phyloP scores from a whole-genome alignment of 257 asterid species.

The Jacaranda copaia region DNA sequence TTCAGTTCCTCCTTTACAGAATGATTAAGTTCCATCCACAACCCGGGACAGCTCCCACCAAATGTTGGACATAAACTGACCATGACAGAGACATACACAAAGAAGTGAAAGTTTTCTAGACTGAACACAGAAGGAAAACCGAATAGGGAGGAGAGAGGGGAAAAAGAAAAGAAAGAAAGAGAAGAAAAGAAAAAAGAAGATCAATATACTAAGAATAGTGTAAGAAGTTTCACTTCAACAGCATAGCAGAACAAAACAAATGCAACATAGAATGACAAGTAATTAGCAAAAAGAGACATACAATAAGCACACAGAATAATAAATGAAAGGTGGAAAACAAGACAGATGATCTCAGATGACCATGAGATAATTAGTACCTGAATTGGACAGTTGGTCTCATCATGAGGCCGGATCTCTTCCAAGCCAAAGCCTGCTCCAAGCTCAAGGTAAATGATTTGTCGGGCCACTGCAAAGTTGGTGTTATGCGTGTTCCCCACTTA shows the following conservation, averaged over 20 bases:
- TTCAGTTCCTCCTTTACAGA: conserved; percentile 83
- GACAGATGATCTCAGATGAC: conserved; percentile 8
- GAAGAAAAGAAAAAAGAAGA: no score
- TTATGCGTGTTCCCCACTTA: conserved; percentile 89
- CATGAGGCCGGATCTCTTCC: conserved; percentile 99
- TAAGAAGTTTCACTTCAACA: no score
- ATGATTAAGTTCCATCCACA: conserved; percentile 83
- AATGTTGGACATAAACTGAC: conserved; percentile 82
- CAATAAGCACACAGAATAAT: neutral
- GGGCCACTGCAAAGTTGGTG: conserved; percentile 89
- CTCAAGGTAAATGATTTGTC: conserved; percentile 88
- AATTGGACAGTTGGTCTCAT: conserved; percentile 84
- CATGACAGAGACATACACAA: neutral
- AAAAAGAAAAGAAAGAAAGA: no score
- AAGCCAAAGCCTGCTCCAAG: conserved; percentile 87
- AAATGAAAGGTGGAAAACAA: conserved; percentile 6
- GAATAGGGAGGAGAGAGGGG: no score
- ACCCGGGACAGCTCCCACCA: conserved; percentile 92
- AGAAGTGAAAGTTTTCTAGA: neutral
- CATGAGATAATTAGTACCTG: conserved; percentile 52
- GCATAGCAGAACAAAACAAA: no score
- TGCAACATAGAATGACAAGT: no score
- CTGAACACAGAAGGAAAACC: no score
- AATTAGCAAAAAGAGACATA: neutral
- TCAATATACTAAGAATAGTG: no score